Percentiles rank a stretch among this genome's conserved stretches.
Evolutionary conservation across 768 basidiomycete genomes (phyloP).

Genomic region (Suillus placidus): DNA sequence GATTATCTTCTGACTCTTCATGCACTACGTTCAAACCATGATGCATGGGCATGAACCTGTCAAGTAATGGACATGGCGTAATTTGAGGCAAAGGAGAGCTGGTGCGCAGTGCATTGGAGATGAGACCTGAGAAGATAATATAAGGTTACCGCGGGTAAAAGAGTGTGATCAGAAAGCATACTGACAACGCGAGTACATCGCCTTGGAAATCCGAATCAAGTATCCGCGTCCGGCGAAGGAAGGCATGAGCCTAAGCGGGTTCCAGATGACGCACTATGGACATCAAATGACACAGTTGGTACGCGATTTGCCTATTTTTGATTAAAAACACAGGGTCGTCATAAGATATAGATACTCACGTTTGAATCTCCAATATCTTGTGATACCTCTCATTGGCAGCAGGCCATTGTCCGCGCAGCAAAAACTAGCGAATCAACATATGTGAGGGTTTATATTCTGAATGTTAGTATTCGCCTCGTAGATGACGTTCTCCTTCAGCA

Average conservation of each 20-base stretch:
- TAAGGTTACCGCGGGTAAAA: background rate
- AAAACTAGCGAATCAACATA: constrained; percentile 51
- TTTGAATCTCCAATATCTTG: constrained; percentile 64
- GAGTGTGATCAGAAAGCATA: constrained; percentile 32
- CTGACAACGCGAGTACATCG: constrained; percentile 84
- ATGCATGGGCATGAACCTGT: constrained; percentile 47
- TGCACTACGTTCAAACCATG: constrained; percentile 71
- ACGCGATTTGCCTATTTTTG: constrained; percentile 61
- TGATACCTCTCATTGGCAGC: constrained; percentile 78
- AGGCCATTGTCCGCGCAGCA: constrained; percentile 79
- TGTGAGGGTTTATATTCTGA: background rate
- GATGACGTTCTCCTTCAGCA: constrained; percentile 57
- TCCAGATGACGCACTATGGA: constrained; percentile 75
- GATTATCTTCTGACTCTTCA: constrained; percentile 72
- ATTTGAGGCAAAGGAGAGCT: constrained; percentile 78
- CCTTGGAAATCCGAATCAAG: constrained; percentile 83
- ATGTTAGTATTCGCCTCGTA: constrained; percentile 58
- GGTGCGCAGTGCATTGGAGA: constrained; percentile 73
- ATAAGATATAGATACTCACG: constrained; percentile 44
- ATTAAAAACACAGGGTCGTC: background rate
- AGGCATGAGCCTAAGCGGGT: constrained; percentile 74
- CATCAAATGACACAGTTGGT: constrained; percentile 71
- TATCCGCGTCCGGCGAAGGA: constrained; percentile 74
- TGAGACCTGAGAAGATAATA: constrained; percentile 54
- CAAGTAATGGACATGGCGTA: constrained; percentile 70